Evolutionary conservation across 129 eudicot species (phyloP).

Genomic region (Flaveria bidentis): DNA sequence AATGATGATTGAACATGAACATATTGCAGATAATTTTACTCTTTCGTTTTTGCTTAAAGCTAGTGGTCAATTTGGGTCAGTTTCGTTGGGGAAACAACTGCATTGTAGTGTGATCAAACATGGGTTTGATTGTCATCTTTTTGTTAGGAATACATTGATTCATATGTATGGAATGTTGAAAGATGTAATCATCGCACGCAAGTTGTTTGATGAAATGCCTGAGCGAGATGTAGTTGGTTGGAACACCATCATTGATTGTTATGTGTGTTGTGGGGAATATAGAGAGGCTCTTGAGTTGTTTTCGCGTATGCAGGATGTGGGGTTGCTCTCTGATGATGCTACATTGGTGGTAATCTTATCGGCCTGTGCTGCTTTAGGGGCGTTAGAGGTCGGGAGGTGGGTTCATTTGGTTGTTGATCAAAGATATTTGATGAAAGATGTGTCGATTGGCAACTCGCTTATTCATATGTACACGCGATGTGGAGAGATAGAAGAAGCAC

Average conservation of each 20-base stretch:
- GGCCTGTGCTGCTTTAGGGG: slow-evolving; percentile 51
- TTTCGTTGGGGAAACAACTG: slow-evolving; percentile 44
- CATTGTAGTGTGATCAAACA: slow-evolving; percentile 39
- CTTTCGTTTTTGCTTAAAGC: slow-evolving; percentile 57
- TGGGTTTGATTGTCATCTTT: slow-evolving; percentile 42
- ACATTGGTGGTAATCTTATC: slow-evolving; percentile 45
- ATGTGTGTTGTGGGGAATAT: slow-evolving; percentile 44
- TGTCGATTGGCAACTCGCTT: slow-evolving; percentile 38
- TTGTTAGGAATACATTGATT: slow-evolving; percentile 47
- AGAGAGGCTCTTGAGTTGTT: slow-evolving; percentile 41
- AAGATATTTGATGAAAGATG: slow-evolving; percentile 15
- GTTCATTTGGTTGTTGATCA: slow-evolving; percentile 29
- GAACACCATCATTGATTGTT: slow-evolving; percentile 52
- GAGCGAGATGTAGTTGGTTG: slow-evolving; percentile 44
- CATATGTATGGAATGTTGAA: slow-evolving; percentile 54
- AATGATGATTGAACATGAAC: slow-evolving; percentile 47
- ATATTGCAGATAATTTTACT: slow-evolving; percentile 44
- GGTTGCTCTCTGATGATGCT: slow-evolving; percentile 42
- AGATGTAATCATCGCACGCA: slow-evolving; percentile 34
- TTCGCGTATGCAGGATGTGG: slow-evolving; percentile 32
- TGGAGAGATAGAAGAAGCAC: slow-evolving; percentile 49
- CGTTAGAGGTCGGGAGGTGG: slow-evolving; percentile 46
- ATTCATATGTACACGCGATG: slow-evolving; percentile 59
- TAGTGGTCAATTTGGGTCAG: slow-evolving; percentile 42
- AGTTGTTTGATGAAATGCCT: slow-evolving; percentile 55